These are phyloP conservation scores for Larix kaempferi DNA, from an alignment of 75 land plant genomes.

Conservation along the genomic window DNA sequence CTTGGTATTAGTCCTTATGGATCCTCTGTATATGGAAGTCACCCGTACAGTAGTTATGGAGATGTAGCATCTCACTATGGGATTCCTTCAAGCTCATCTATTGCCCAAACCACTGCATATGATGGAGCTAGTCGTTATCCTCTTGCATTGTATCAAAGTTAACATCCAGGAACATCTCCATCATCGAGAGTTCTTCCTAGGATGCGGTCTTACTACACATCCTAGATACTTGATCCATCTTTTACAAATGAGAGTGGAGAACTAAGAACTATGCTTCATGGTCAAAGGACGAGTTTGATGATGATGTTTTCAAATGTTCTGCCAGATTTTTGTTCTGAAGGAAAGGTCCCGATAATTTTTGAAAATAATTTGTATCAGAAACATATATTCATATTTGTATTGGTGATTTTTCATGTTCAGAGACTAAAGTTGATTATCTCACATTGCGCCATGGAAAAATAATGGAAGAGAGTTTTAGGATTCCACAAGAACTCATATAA, in stretches of 20 bases:
- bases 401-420: too few species aligned
- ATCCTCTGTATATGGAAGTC: neutral
- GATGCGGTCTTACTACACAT: neutral
- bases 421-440: too few species aligned
- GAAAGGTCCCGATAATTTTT: too few species aligned
- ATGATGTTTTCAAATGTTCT: neutral
- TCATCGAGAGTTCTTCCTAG: neutral
- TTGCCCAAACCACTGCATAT: slow-evolving; percentile 4
- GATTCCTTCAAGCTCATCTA: neutral
- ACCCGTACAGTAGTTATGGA: neutral
- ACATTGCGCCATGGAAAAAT: too few species aligned
- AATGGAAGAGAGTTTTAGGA: too few species aligned
- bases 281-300: neutral
- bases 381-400: too few species aligned
- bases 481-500: too few species aligned
- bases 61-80: neutral
- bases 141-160: neutral
- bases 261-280: neutral
- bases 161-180: neutral
- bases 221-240: neutral
- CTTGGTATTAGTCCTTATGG: neutral
- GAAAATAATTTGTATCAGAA: too few species aligned
- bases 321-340: neutral
- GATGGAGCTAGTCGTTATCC: slow-evolving; percentile 6
- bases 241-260: slow-evolving; percentile 5